These are phyloP conservation scores for Linderniella brevidens DNA, from an alignment of 257 asterid genomes.

Conservation along the genomic window DNA sequence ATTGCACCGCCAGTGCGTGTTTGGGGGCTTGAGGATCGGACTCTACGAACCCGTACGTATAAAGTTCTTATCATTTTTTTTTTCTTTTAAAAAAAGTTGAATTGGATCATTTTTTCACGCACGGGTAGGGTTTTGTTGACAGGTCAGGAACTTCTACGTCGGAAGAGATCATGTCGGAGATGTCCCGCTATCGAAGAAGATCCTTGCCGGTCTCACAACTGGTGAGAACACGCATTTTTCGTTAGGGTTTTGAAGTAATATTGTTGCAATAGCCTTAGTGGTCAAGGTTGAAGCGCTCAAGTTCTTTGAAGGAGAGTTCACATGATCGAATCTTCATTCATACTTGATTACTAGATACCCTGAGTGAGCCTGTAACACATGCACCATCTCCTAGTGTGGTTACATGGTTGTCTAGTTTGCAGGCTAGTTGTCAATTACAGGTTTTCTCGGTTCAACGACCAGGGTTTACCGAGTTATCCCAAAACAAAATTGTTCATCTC, in stretches of 20 bases:
- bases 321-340: too few species aligned
- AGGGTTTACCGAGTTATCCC: too few species aligned
- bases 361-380: too few species aligned
- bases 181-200: slow-evolving; percentile 74
- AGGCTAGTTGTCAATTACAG: too few species aligned
- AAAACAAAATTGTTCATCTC: too few species aligned
- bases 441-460: too few species aligned
- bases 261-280: background rate
- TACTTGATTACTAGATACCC: too few species aligned
- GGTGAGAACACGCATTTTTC: slow-evolving; percentile 32
- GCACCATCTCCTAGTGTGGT: too few species aligned
- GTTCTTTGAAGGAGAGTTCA: background rate
- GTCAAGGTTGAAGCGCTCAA: too few species aligned
- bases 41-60: slow-evolving; percentile 80
- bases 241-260: background rate
- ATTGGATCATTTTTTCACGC: slow-evolving; percentile 2
- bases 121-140: slow-evolving; percentile 6
- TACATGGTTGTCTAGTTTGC: too few species aligned
- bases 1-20: slow-evolving; percentile 84
- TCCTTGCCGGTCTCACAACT: slow-evolving; percentile 92
- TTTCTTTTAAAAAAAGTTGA: slow-evolving; percentile 3
- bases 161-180: slow-evolving; percentile 96
- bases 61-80: background rate
- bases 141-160: slow-evolving; percentile 71
- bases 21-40: slow-evolving; percentile 91